Percentiles rank a stretch among this genome's conserved stretches.
Evolutionary conservation across 768 basidiomycete genomes (phyloP).

Genomic region (Kwoniella heveanensis): DNA sequence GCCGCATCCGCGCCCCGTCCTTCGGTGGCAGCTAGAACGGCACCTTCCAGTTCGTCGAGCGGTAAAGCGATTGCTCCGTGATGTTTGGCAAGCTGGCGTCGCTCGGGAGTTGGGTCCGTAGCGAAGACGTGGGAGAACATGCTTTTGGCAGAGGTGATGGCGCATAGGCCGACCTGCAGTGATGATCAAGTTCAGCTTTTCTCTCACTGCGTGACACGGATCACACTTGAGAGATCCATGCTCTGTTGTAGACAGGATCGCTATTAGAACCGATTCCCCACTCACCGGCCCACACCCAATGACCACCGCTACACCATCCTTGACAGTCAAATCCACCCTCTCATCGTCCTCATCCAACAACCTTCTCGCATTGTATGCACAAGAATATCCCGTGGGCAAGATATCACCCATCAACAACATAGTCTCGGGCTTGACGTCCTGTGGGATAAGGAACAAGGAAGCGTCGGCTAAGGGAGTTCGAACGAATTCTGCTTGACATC

Average conservation of each 20-base stretch:
- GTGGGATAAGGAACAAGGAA: conserved; percentile 42
- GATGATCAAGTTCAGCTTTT: background rate
- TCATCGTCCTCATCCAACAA: conserved; percentile 39
- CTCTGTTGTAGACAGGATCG: too few species aligned
- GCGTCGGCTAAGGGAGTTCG: conserved; percentile 44
- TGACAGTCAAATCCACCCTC: conserved; percentile 17
- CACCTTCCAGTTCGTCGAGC: conserved; percentile 24
- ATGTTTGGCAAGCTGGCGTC: conserved; percentile 46
- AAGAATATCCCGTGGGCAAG: conserved; percentile 53
- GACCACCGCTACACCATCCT: conserved; percentile 47
- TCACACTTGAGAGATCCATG: too few species aligned
- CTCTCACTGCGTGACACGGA: background rate
- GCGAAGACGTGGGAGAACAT: conserved; percentile 53
- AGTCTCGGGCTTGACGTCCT: conserved; percentile 36
- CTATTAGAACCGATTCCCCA: too few species aligned
- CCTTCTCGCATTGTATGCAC: conserved; percentile 47
- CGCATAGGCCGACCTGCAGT: conserved; percentile 49
- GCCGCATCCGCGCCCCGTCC: conserved; percentile 54
- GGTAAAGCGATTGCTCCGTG: conserved; percentile 55
- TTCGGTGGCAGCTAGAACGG: conserved; percentile 38
- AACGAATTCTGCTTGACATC: conserved; percentile 53
- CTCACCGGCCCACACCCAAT: conserved; percentile 57
- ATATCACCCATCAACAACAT: conserved; percentile 53
- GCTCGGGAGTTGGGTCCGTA: conserved; percentile 29
- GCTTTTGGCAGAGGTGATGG: conserved; percentile 52